Conservation (phyloP, 2,329 filamentous ascomycete genomes). For the Penicillium psychrosexuale region DNA sequence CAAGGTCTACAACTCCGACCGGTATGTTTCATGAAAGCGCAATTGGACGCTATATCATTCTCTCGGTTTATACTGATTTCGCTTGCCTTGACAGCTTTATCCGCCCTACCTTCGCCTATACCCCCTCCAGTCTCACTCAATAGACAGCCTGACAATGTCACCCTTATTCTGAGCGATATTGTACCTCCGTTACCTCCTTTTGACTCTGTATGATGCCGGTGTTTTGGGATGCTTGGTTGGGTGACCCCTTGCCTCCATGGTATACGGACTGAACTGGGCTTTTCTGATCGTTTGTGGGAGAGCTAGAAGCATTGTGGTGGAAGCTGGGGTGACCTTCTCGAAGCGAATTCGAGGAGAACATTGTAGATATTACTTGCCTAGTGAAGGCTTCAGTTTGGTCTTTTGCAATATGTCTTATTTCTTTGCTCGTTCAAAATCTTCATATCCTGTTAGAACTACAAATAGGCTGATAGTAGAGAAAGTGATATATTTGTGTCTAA, state of each 20-base stretch:
- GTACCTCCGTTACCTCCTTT: slow-evolving; percentile 6
- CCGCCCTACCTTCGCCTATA: slow-evolving; percentile 72
- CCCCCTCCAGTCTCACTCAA: slow-evolving; percentile 62
- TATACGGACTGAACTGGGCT: slow-evolving; percentile 10
- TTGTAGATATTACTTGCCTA: slow-evolving; percentile 37
- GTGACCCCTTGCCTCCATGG: slow-evolving; percentile 8
- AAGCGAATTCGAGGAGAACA: slow-evolving; percentile 16
- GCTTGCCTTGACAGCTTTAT: slow-evolving; percentile 61
- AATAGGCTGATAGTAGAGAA: not conserved
- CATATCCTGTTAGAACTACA: not conserved
- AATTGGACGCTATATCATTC: not conserved
- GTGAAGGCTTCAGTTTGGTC: slow-evolving; percentile 27
- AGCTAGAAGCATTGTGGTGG: slow-evolving; percentile 6
- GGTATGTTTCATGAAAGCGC: slow-evolving; percentile 55
- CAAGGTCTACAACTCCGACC: slow-evolving; percentile 82
- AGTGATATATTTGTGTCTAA: slow-evolving; percentile 1
- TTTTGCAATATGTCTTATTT: slow-evolving; percentile 22
- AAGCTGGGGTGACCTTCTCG: slow-evolving; percentile 7
- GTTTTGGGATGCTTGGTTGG: slow-evolving; percentile 6
- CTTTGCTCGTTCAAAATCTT: slow-evolving; percentile 1
- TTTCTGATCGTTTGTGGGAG: slow-evolving; percentile 8
- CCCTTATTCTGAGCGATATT: slow-evolving; percentile 8
- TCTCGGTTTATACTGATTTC: slow-evolving; percentile 6
- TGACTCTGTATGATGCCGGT: slow-evolving; percentile 10
- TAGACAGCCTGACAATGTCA: slow-evolving; percentile 39